Base-by-base conservation (phyloP, 2,329 filamentous ascomycete species). In the Trichoderma harzianum region DNA sequence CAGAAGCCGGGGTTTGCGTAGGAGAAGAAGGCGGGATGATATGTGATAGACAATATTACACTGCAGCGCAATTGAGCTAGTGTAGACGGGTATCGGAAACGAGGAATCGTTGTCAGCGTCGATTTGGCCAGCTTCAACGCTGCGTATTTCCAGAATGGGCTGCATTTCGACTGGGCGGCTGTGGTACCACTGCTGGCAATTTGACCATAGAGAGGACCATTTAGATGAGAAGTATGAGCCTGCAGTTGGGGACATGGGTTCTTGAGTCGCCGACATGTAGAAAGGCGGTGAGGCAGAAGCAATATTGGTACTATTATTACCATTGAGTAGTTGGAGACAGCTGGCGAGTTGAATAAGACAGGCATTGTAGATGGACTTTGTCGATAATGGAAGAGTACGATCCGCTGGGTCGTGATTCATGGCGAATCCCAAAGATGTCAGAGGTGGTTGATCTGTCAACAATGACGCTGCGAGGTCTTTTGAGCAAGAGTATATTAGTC, bases 31-130 rank as follows among this genome's bases (percentile, higher is more conserved):
- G 14, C 76, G 72, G 10, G 74, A 75, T 7, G 72, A 71, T 12
- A 75, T 74, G 73, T 77, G 76, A 47, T 75, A 75, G 3, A 71
- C 68, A 26, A 72, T 61, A 24, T 76, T 76, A 26, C 74, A 73
- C 16, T 74, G 73, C 2, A 77, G 70, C 7, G 73, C 75, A 10
- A 75, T 73, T 10, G 74, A 74, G 39, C 69, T 75, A 2, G 75
- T 75, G 51, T 73, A 76, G 11, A 76, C 62, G 12, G 74, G 72
- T 12, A 76, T 73, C 16, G 75, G 74, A 12, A 76, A 76, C 7
- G 75, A 75, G 3, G 74, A 72, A 24, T 68, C 47, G 18, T 74
- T 73, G 18, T 69, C 36, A 5, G 72, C 51, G 39, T 76, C 73
- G 14, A 74, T 74, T 60, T 71, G 74, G 53, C 73, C 70, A 16